A percentile compares a stretch with the other conserved stretches of the same genome.
phyloP scores from a whole-genome alignment of 108 stramenopile species.

The Pelagomonas calceolata region DNA sequence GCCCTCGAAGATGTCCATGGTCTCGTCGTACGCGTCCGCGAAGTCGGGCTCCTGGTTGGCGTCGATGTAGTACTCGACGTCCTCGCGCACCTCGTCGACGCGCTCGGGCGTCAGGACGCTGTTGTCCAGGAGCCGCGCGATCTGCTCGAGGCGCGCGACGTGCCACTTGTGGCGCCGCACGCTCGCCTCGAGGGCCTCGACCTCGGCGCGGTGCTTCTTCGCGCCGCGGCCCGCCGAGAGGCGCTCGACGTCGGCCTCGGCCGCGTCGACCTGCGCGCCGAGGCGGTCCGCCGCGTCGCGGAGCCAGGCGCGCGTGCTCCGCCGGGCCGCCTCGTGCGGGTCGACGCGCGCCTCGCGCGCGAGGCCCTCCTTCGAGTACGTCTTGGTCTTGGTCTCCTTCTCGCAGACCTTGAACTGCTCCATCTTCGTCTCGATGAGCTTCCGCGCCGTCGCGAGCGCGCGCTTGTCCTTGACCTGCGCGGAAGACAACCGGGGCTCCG shows the following conservation, averaged over 20 bases:
- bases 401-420: constrained; percentile 97
- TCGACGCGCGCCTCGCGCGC: constrained; percentile 38
- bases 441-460: constrained; percentile 19
- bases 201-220: constrained; percentile 60
- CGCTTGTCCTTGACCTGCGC: constrained; percentile 93
- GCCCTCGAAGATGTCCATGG: constrained; percentile 64
- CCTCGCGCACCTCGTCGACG: constrained; percentile 81
- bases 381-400: constrained; percentile 98
- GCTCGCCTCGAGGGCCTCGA: constrained; percentile 61
- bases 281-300: constrained; percentile 48
- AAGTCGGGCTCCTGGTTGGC: constrained; percentile 70
- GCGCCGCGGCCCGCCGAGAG: constrained; percentile 66
- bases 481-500: not conserved
- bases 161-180: constrained; percentile 76
- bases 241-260: constrained; percentile 73
- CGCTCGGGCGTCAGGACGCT: constrained; percentile 62
- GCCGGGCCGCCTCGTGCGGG: constrained; percentile 7
- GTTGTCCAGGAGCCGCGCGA: constrained; percentile 88
- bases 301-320: not conserved
- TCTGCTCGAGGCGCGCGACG: constrained; percentile 74
- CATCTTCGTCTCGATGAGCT: constrained; percentile 94
- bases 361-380: constrained; percentile 91
- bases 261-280: constrained; percentile 47
- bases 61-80: constrained; percentile 89
- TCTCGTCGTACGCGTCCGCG: constrained; percentile 69